These are phyloP conservation scores for Yarrowia osloensis DNA, from an alignment of 805 yeast genomes.

Conservation along the genomic window DNA sequence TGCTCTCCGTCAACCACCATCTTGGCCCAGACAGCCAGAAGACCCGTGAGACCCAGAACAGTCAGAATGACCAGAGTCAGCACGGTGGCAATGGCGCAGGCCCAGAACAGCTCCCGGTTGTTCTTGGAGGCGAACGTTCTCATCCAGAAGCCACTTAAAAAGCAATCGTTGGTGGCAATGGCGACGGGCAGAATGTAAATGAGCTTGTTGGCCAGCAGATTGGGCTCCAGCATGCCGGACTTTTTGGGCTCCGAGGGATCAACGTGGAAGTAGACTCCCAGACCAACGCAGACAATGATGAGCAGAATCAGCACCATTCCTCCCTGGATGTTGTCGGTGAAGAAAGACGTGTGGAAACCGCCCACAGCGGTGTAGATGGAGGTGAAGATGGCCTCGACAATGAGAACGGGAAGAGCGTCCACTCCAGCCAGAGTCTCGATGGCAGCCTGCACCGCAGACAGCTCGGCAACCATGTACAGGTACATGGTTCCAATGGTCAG, in stretches of 20 bases:
- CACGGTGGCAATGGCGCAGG: constrained; percentile 65
- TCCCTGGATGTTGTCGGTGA: constrained; percentile 88
- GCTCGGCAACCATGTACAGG: constrained; percentile 82
- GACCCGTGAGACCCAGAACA: constrained; percentile 79
- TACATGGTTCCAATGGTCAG: constrained; percentile 79
- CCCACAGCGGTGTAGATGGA: constrained; percentile 85
- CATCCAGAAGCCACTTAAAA: constrained; percentile 91
- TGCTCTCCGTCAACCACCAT: constrained; percentile 54
- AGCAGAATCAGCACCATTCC: constrained; percentile 63
- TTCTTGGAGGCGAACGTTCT: constrained; percentile 87
- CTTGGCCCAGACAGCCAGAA: constrained; percentile 90
- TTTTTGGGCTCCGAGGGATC: constrained; percentile 56
- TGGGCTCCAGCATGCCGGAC: constrained; percentile 63
- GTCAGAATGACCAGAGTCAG: constrained; percentile 56
- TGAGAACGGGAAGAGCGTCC: constrained; percentile 75
- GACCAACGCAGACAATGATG: constrained; percentile 72
- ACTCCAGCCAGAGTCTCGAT: constrained; percentile 75
- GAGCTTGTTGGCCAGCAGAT: constrained; percentile 84
- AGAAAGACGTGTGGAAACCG: constrained; percentile 84
- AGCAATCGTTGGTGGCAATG: constrained; percentile 84
- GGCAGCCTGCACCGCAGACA: constrained; percentile 77
- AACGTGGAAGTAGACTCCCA: constrained; percentile 69
- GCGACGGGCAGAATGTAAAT: constrained; percentile 83
- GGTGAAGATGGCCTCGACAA: constrained; percentile 84
- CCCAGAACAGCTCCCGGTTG: constrained; percentile 72